A percentile compares a stretch with the other conserved stretches of the same genome.
Evolutionary conservation across 2,329 filamentous ascomycete species (phyloP).

Genomic region (Mariannaea elegans): DNA sequence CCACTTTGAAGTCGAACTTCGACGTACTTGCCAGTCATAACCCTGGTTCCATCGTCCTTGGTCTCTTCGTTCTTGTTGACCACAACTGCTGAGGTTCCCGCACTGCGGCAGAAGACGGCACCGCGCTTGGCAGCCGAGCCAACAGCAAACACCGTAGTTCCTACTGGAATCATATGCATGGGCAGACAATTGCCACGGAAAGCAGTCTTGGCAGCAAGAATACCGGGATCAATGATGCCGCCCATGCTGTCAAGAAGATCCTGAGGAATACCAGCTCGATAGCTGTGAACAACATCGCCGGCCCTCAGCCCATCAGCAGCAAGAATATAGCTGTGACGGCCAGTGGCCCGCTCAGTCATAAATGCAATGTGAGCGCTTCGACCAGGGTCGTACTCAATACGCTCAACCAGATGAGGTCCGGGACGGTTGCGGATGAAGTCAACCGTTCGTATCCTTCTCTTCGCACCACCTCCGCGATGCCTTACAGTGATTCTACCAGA

Average conservation of each 20-base stretch:
- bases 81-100: conserved; percentile 89
- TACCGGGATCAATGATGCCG: conserved; percentile 90
- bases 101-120: conserved; percentile 93
- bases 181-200: conserved; percentile 95
- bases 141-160: conserved; percentile 92
- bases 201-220: conserved; percentile 92
- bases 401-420: conserved; percentile 87
- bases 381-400: conserved; percentile 95
- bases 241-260: conserved; percentile 92
- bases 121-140: conserved; percentile 77
- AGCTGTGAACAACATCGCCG: conserved; percentile 92
- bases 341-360: conserved; percentile 76
- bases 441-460: conserved; percentile 89
- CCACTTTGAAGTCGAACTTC: conserved; percentile 90
- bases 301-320: conserved; percentile 94
- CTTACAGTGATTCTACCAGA: conserved; percentile 86
- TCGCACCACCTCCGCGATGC: conserved; percentile 91
- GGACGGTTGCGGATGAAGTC: conserved; percentile 84
- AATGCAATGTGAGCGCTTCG: conserved; percentile 94
- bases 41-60: conserved; percentile 64
- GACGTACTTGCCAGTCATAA: conserved; percentile 79
- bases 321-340: conserved; percentile 87
- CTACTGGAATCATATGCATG: conserved; percentile 93
- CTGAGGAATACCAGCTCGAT: conserved; percentile 86
- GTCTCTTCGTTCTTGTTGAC: conserved; percentile 87